Conservation (phyloP, 2,329 filamentous ascomycete species). For the Diplodia intermedia region DNA sequence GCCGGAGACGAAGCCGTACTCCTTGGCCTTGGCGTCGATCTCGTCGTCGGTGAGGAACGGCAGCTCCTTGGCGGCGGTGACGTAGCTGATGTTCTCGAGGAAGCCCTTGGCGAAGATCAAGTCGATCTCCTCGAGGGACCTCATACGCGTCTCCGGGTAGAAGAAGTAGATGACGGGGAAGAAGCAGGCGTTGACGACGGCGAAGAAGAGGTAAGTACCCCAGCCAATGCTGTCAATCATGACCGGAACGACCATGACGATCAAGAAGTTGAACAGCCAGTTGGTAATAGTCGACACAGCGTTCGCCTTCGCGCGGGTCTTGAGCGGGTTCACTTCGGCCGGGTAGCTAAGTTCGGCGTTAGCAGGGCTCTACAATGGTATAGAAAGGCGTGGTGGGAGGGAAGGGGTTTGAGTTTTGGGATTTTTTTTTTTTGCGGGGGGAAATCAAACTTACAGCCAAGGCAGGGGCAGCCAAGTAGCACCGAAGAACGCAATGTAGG, state of each 20-base stretch:
- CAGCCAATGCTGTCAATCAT: slow-evolving; percentile 48
- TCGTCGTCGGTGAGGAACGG: slow-evolving; percentile 61
- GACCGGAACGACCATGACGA: slow-evolving; percentile 54
- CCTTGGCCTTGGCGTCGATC: slow-evolving; percentile 57
- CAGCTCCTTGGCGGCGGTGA: slow-evolving; percentile 64
- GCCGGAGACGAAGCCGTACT: slow-evolving; percentile 46
- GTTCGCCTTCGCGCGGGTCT: slow-evolving; percentile 63
- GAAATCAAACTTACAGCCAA: slow-evolving; percentile 56
- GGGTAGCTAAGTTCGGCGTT: slow-evolving; percentile 38
- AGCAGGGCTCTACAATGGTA: slow-evolving; percentile 38
- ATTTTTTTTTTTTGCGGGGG: background rate
- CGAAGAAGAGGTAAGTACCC: slow-evolving; percentile 58
- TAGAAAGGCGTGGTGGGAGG: too few species aligned
- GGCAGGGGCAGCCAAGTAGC: slow-evolving; percentile 70
- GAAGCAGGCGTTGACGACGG: slow-evolving; percentile 59
- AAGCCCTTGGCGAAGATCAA: slow-evolving; percentile 58
- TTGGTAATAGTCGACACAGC: slow-evolving; percentile 62
- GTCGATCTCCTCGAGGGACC: slow-evolving; percentile 65
- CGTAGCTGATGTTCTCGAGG: slow-evolving; percentile 66
- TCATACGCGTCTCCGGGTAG: slow-evolving; percentile 59
- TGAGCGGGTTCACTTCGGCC: slow-evolving; percentile 62
- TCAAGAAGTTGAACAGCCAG: slow-evolving; percentile 61
- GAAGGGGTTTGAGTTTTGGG: too few species aligned
- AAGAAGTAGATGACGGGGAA: slow-evolving; percentile 62
- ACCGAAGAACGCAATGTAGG: slow-evolving; percentile 73